Conservation (phyloP, 2,329 filamentous ascomycete genomes). For the Nothopassalora personata region DNA sequence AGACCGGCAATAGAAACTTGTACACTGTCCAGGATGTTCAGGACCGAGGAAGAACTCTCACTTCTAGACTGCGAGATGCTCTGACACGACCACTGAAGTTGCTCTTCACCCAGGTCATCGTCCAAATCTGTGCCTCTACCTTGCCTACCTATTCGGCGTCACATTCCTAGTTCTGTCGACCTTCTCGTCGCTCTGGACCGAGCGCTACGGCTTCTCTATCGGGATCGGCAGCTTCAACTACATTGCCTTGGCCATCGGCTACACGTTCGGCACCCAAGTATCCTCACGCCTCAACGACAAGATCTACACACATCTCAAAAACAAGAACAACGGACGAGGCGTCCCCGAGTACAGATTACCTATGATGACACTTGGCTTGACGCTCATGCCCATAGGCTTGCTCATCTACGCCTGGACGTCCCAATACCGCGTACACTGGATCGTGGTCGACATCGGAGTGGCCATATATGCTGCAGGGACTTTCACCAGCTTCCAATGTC, state of each 20-base stretch:
- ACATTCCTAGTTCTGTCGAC: conserved; percentile 55
- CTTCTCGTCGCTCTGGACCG: conserved; percentile 51
- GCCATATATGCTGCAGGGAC: conserved; percentile 19
- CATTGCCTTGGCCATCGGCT: conserved; percentile 50
- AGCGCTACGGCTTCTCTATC: conserved; percentile 48
- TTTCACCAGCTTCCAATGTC: conserved; percentile 21
- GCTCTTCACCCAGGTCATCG: conserved; percentile 50
- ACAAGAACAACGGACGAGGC: conserved; percentile 24
- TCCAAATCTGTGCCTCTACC: conserved; percentile 49
- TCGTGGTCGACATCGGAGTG: conserved; percentile 23
- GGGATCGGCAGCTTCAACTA: conserved; percentile 56
- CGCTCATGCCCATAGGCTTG: conserved; percentile 23
- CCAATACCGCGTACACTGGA: conserved; percentile 21
- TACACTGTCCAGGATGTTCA: conserved; percentile 22
- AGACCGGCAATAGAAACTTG: conserved; percentile 21
- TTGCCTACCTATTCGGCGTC: conserved; percentile 51
- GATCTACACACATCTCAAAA: conserved; percentile 1
- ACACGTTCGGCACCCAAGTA: conserved; percentile 45
- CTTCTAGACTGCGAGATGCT: conserved; percentile 24
- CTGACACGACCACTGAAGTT: conserved; percentile 49
- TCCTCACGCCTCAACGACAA: conserved; percentile 1
- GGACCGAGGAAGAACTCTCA: conserved; percentile 7
- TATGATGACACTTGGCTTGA: conserved; percentile 45
- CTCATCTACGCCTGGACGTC: conserved; percentile 26
- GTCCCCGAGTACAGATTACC: conserved; percentile 40